Percentiles rank a stretch among this genome's conserved stretches.
Conservation (phyloP, 306 rosid genomes). For the Sesbania bispinosa region DNA sequence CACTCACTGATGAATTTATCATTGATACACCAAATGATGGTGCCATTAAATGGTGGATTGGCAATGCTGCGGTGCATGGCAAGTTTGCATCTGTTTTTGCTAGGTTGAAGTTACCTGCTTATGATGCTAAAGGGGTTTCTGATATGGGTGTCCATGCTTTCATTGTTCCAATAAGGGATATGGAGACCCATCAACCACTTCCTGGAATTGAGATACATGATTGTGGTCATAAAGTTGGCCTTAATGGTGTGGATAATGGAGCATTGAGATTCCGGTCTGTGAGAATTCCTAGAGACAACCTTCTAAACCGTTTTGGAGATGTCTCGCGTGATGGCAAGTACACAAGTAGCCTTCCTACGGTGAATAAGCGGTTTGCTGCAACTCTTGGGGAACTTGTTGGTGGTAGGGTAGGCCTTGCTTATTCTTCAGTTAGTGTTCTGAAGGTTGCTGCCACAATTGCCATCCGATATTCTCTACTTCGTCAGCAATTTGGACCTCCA, state of each 20-base stretch:
- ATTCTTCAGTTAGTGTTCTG: slow-evolving; percentile 84
- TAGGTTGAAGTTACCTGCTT: slow-evolving; percentile 65
- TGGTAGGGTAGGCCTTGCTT: slow-evolving; percentile 96
- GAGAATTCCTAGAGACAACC: slow-evolving; percentile 92
- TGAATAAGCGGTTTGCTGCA: slow-evolving; percentile 87
- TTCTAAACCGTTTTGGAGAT: slow-evolving; percentile 92
- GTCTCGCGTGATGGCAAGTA: slow-evolving; percentile 93
- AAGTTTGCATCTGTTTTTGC: slow-evolving; percentile 94
- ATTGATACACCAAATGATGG: slow-evolving; percentile 92
- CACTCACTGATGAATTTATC: slow-evolving; percentile 72
- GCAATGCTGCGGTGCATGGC: slow-evolving; percentile 98
- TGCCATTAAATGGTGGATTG: slow-evolving; percentile 99
- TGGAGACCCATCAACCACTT: slow-evolving; percentile 82
- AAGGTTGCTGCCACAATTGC: slow-evolving; percentile 82
- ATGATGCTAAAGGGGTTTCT: slow-evolving; percentile 56
- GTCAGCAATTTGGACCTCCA: slow-evolving; percentile 97
- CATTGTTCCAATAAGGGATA: slow-evolving; percentile 88
- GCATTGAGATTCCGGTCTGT: slow-evolving; percentile 83
- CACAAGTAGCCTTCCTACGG: slow-evolving; percentile 70
- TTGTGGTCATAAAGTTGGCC: slow-evolving; percentile 94
- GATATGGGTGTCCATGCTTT: slow-evolving; percentile 99
- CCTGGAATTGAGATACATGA: slow-evolving; percentile 94
- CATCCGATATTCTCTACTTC: slow-evolving; percentile 79
- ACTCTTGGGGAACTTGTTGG: slow-evolving; percentile 96
- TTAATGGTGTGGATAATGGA: slow-evolving; percentile 96